Conservation (phyloP, 345 rosid species). For the Hirschfeldia incana region DNA sequence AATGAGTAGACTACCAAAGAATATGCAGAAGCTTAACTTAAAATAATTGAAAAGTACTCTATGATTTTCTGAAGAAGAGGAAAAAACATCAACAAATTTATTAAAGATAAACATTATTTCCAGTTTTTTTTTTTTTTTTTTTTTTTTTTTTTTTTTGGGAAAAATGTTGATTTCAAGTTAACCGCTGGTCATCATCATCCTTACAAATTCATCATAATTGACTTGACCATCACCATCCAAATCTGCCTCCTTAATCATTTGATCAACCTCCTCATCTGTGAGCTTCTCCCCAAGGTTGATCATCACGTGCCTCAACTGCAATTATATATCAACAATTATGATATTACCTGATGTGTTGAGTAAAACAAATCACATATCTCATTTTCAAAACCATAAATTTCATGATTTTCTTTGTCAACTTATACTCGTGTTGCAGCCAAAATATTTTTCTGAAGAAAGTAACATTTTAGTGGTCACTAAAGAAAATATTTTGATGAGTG, state of each 20-base stretch:
- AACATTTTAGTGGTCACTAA: neutral
- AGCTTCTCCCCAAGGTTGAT: constrained; percentile 91
- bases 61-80: constrained; percentile 4
- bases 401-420: neutral
- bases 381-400: neutral
- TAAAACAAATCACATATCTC: neutral
- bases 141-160: neutral
- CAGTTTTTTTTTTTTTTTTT: too few relatives aligned
- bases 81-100: neutral
- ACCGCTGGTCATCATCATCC: constrained; percentile 61
- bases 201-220: constrained; percentile 67
- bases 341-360: neutral
- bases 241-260: constrained; percentile 94
- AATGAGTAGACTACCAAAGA: neutral
- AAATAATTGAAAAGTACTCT: neutral
- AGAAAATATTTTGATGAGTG: neutral
- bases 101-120: constrained; percentile 12
- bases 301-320: constrained; percentile 88
- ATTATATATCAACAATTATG: neutral
- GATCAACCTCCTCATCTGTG: constrained; percentile 76
- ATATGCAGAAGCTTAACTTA: neutral
- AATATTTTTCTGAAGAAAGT: neutral
- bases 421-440: neutral
- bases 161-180: constrained; percentile 1
- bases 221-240: constrained; percentile 52